phyloP scores from a whole-genome alignment of 1,139 yeast genomes.

The Tardiomyces digboiensis region DNA sequence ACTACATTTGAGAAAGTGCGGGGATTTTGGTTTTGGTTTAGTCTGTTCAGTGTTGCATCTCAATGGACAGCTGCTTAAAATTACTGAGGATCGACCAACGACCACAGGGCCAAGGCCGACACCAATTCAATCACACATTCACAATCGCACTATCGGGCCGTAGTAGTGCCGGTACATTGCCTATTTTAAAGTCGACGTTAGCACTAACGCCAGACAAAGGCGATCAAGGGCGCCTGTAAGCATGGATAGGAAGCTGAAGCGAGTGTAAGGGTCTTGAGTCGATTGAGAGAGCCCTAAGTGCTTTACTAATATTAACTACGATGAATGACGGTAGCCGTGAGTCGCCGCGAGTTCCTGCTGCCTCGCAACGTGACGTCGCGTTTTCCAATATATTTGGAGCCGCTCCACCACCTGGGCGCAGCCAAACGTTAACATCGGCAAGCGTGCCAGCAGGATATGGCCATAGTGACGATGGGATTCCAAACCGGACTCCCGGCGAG shows the following conservation, averaged over 20 bases:
- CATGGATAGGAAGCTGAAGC: background rate
- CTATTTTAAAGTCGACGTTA: too few relatives aligned
- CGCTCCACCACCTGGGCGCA: constrained; percentile 28
- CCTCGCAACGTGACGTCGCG: constrained; percentile 22
- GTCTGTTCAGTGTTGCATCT: too few relatives aligned
- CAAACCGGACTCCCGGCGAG: background rate
- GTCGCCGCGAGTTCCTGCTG: background rate
- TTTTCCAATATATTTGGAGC: constrained; percentile 29
- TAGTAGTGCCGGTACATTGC: too few relatives aligned
- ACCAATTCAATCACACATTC: too few relatives aligned
- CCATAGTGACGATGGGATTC: constrained; percentile 7
- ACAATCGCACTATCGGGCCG: too few relatives aligned
- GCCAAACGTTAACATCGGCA: constrained; percentile 9
- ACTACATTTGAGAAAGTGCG: too few relatives aligned
- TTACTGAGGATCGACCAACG: too few relatives aligned
- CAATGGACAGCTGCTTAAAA: too few relatives aligned
- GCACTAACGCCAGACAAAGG: too few relatives aligned
- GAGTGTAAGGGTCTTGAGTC: background rate
- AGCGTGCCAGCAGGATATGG: constrained; percentile 8
- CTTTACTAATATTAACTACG: background rate
- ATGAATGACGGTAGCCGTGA: background rate
- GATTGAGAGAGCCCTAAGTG: background rate
- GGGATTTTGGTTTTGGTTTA: too few relatives aligned
- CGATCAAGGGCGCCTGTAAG: background rate
- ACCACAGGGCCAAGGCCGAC: too few relatives aligned